Percentiles rank a stretch among this genome's conserved stretches.
Conservation (phyloP, 805 yeast genomes). For the Yarrowia divulgata region DNA sequence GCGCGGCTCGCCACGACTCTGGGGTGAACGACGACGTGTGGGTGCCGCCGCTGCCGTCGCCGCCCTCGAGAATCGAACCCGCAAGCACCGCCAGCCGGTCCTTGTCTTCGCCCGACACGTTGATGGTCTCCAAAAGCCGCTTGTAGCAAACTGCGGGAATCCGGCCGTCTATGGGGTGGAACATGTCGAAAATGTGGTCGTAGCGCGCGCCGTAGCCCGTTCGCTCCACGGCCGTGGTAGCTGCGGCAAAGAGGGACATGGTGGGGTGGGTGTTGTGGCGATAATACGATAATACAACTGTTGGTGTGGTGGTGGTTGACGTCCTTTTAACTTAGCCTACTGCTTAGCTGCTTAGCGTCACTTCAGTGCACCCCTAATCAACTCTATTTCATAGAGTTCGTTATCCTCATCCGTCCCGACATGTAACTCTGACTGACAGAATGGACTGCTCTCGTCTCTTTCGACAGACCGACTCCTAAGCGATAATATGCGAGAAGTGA, state of each 20-base stretch:
- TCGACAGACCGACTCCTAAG: neutral
- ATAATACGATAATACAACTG: no score
- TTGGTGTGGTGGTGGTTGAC: neutral
- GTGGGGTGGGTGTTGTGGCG: neutral
- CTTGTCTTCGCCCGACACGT: conserved; percentile 18
- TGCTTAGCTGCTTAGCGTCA: neutral
- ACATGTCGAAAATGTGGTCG: conserved; percentile 39
- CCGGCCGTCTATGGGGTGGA: conserved; percentile 37
- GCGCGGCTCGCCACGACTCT: conserved; percentile 20
- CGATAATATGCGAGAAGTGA: neutral
- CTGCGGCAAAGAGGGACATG: conserved; percentile 28
- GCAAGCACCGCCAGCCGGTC: conserved; percentile 9
- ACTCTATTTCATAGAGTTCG: conserved; percentile 16
- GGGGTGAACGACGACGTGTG: conserved; percentile 27
- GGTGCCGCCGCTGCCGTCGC: neutral
- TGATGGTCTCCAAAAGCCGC: conserved; percentile 36
- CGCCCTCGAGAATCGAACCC: conserved; percentile 7
- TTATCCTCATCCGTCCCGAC: conserved; percentile 26
- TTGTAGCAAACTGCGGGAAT: conserved; percentile 38
- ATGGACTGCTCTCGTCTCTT: no score
- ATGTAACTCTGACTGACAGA: neutral
- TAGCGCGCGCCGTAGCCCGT: conserved; percentile 30
- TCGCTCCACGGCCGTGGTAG: conserved; percentile 23
- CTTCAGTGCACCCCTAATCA: conserved; percentile 24
- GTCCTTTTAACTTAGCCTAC: neutral